phyloP scores from a whole-genome alignment of 2,329 filamentous ascomycete genomes.

The Monosporascus sp. region DNA sequence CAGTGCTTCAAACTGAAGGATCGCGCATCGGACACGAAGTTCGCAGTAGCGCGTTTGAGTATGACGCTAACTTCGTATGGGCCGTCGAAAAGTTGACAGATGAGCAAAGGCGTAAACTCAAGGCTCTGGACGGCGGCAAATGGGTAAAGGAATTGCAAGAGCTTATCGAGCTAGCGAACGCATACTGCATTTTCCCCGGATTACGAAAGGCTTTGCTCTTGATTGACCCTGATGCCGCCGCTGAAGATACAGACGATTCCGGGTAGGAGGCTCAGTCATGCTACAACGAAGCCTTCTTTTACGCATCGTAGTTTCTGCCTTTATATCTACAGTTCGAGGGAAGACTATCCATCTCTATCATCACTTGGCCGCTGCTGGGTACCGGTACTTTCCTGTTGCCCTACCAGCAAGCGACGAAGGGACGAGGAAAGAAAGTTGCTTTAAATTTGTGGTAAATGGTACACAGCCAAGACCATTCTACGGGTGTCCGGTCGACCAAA shows the following conservation, averaged over 20 bases:
- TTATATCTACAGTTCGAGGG: too few relatives aligned
- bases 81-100: conserved; percentile 1
- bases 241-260: background rate
- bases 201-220: background rate
- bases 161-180: background rate
- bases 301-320: too few relatives aligned
- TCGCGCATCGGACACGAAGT: conserved; percentile 3
- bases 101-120: background rate
- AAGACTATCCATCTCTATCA: too few relatives aligned
- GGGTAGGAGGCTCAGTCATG: too few relatives aligned
- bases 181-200: background rate
- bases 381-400: too few relatives aligned
- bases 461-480: too few relatives aligned
- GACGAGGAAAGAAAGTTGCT: too few relatives aligned
- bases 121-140: conserved; percentile 1
- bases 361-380: too few relatives aligned
- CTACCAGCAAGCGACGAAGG: too few relatives aligned
- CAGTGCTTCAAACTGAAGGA: conserved; percentile 1
- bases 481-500: too few relatives aligned
- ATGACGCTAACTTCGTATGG: conserved; percentile 1
- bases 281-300: too few relatives aligned
- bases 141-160: conserved; percentile 1
- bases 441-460: too few relatives aligned
- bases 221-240: background rate
- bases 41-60: background rate